Evolutionary conservation across 1,284 basidiomycete genomes (phyloP), one percentile per base, ranked within the genome.

Genomic region (Fomitopsis pinicola): DNA sequence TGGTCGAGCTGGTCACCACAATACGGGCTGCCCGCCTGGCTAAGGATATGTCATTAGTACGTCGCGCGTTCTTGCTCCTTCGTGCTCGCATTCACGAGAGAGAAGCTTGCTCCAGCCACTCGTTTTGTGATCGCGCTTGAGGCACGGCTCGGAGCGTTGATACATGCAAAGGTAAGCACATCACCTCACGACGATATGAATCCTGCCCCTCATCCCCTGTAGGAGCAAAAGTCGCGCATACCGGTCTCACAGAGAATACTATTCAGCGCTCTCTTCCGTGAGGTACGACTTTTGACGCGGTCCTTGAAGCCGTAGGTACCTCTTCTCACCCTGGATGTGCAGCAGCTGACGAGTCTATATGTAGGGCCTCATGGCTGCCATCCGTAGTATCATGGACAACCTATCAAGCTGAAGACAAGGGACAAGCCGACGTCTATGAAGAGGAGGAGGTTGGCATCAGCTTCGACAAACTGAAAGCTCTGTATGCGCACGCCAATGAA

Each of bases 111-210:
- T 1, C 68, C 73, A 5, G 67, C 78, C 12, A 60, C 57, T 15
- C 79, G 80, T 62, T 92, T 91, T 67, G 78, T 82, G 10, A 72
- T 78, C 6, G 72, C 74, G 8, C 70, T 94, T 2, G 91, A 94
- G 72, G 66, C 76, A 5, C 75, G 85, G 15, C 67, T 93, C 8
- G 81, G 81, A 19, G 71, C 84, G 6, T 73, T 89, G 61, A 75
- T 92, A 6, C 82, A 86, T 53, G 79, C 82, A 0, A 88, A 84
- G 78, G 89, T 89, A 19, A n/a, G 28, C 5, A 8, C 14, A 12
- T 28, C 6, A 22, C 14, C 15, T 17, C 28, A n/a, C 10, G 14
- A 28, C 5, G 15, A 15, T 4, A 6, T 33, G 28, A 5, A 17
- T 10, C 28, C 9, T 19, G 10, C 19, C 48, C n/a, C 19, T 46